phyloP scores from a whole-genome alignment of 1,284 basidiomycete species.

The Cryptococcus hybrid region DNA sequence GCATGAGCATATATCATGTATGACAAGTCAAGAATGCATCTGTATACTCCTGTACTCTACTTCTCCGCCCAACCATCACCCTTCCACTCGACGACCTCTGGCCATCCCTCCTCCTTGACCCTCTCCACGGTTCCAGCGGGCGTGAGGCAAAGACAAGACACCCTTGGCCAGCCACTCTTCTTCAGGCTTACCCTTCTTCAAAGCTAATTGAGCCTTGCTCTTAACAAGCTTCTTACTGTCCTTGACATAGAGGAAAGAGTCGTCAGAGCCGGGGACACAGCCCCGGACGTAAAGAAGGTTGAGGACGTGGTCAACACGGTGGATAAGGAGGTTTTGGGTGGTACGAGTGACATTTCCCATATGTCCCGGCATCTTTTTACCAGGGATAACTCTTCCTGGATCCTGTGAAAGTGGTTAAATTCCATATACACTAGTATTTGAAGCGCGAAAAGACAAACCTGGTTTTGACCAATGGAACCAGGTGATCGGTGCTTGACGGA shows the following conservation, averaged over 20 bases:
- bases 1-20: not conserved
- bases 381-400: slow-evolving; percentile 90
- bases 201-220: slow-evolving; percentile 57
- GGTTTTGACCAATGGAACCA: slow-evolving; percentile 93
- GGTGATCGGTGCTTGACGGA: slow-evolving; percentile 91
- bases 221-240: slow-evolving; percentile 84
- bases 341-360: slow-evolving; percentile 84
- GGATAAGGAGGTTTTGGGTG: slow-evolving; percentile 82
- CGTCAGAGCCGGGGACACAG: slow-evolving; percentile 56
- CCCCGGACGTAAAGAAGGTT: slow-evolving; percentile 83
- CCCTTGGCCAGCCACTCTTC: slow-evolving; percentile 81
- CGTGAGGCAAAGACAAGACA: slow-evolving; percentile 80
- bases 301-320: slow-evolving; percentile 80
- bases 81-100: slow-evolving; percentile 44
- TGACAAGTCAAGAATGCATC: not conserved
- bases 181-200: slow-evolving; percentile 64
- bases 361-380: slow-evolving; percentile 97
- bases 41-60: slow-evolving; percentile 3
- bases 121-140: slow-evolving; percentile 83
- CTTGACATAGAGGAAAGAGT: slow-evolving; percentile 61
- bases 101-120: slow-evolving; percentile 36
- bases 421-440: not conserved
- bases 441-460: slow-evolving; percentile 58
- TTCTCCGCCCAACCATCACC: slow-evolving; percentile 21
- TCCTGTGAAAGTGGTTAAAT: slow-evolving; percentile 57